Percentiles rank a stretch among this genome's conserved stretches.
Evolutionary conservation across 345 rosid genomes (phyloP).

Genomic region (Gossypium arboreum): DNA sequence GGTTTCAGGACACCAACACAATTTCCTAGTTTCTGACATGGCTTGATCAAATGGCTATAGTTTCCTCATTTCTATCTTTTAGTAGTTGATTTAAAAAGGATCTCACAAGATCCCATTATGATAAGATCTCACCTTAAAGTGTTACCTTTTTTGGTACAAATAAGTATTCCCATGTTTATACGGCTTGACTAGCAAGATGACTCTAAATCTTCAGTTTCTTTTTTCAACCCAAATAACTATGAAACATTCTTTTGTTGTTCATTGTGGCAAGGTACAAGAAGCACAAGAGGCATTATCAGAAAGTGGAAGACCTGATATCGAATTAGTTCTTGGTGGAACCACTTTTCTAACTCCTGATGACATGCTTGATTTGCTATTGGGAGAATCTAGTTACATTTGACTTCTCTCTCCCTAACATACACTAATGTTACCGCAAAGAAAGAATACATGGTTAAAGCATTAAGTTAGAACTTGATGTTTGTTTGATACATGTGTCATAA

Average conservation of each 20-base stretch:
- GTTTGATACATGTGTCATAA: background rate
- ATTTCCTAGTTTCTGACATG: too few relatives aligned
- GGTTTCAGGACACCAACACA: too few relatives aligned
- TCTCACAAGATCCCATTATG: too few relatives aligned
- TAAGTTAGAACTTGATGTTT: background rate
- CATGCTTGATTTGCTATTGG: slow-evolving; percentile 77
- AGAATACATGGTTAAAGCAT: background rate
- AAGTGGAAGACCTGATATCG: slow-evolving; percentile 76
- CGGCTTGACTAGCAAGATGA: background rate
- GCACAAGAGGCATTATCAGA: slow-evolving; percentile 76
- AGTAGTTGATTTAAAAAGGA: too few relatives aligned
- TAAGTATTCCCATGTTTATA: background rate
- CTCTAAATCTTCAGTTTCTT: background rate
- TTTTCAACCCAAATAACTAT: background rate
- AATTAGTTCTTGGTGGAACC: slow-evolving; percentile 79
- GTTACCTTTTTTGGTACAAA: too few relatives aligned
- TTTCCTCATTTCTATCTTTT: too few relatives aligned
- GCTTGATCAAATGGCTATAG: too few relatives aligned
- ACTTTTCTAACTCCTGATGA: slow-evolving; percentile 78
- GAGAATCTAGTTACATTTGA: slow-evolving; percentile 57
- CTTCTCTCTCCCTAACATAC: background rate
- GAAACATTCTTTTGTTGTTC: background rate
- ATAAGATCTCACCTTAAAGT: too few relatives aligned
- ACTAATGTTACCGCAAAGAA: background rate
- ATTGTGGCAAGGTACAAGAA: slow-evolving; percentile 55